Conservation (phyloP, 192 early-diverging fungal species). For the Chytriomyces sp. region DNA sequence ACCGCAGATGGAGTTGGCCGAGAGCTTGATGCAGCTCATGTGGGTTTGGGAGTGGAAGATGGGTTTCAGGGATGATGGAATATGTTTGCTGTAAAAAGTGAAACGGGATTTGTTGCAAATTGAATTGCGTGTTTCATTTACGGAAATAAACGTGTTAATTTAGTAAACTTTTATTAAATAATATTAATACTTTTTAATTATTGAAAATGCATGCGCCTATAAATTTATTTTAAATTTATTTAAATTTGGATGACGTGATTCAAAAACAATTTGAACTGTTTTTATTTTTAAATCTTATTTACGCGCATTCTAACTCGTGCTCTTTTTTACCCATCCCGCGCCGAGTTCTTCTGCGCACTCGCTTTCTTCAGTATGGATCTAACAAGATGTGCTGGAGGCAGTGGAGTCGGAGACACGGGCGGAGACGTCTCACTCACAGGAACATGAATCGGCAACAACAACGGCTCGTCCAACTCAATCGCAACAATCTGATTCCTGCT, state of each 20-base stretch:
- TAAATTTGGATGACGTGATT: background rate
- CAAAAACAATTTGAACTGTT: background rate
- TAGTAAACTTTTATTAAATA: background rate
- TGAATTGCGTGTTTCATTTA: background rate
- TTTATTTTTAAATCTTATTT: background rate
- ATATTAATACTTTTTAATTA: background rate
- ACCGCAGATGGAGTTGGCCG: conserved; percentile 7
- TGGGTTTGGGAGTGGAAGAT: background rate
- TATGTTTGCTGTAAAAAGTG: background rate
- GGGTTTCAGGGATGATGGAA: background rate
- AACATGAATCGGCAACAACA: background rate
- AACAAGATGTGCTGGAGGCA: background rate
- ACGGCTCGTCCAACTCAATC: background rate
- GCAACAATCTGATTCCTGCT: background rate
- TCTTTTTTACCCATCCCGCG: background rate
- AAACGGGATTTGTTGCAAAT: background rate
- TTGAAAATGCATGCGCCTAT: background rate
- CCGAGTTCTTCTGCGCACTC: background rate
- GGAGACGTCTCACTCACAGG: background rate
- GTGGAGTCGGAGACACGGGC: background rate
- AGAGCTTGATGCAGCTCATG: conserved; percentile 6
- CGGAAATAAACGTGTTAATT: background rate
- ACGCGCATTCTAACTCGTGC: background rate
- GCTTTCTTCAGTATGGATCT: background rate
- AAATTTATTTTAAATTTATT: background rate